Evolutionary conservation across 371 early-diverging fungal genomes (phyloP).

Genomic region (Apophysomyces trapeziformis): DNA sequence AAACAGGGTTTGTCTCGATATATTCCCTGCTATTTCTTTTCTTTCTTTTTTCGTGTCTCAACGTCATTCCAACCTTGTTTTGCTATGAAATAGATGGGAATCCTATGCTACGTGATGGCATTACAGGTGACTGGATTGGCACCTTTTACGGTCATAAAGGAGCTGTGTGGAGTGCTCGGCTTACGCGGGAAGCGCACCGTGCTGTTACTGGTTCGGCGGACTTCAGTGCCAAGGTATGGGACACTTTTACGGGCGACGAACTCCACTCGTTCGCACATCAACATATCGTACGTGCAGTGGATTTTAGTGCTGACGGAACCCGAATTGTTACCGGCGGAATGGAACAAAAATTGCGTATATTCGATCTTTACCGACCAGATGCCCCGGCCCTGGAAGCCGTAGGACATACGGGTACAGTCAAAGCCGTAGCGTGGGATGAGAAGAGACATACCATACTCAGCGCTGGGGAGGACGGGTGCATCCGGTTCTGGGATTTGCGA

Average conservation of each 20-base stretch:
- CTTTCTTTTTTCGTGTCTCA: no score
- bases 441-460: conserved; percentile 59
- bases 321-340: conserved; percentile 81
- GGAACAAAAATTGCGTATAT: conserved; percentile 80
- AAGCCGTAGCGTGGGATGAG: conserved; percentile 75
- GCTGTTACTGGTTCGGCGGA: conserved; percentile 92
- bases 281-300: conserved; percentile 85
- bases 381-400: conserved; percentile 53
- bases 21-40: no score
- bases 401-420: conserved; percentile 68
- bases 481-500: conserved; percentile 78
- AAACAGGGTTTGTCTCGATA: no score
- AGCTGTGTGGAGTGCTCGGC: conserved; percentile 88
- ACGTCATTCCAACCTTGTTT: background rate
- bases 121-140: conserved; percentile 92
- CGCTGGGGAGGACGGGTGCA: conserved; percentile 65
- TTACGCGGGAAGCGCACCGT: conserved; percentile 70
- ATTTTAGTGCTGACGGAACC: conserved; percentile 70
- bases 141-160: conserved; percentile 89
- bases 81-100: conserved; percentile 66
- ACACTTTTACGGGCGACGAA: conserved; percentile 75
- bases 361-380: conserved; percentile 75
- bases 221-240: conserved; percentile 88
- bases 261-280: conserved; percentile 71
- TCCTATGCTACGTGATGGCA: conserved; percentile 85